Conservation (phyloP, 2,329 filamentous ascomycete species). For the Ophiobolus disseminans region DNA sequence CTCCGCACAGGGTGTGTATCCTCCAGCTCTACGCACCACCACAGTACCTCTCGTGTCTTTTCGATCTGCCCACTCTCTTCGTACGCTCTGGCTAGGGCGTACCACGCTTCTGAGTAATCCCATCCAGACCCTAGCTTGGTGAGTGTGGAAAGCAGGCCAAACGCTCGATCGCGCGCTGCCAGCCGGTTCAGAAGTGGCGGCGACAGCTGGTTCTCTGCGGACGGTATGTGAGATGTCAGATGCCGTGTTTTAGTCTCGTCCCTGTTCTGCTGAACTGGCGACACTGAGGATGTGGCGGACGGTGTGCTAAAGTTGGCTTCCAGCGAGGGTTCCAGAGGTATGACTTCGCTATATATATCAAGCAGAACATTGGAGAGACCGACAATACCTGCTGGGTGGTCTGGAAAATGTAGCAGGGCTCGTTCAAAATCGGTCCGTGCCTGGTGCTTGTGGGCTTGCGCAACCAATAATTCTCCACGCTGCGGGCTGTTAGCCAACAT, state of each 20-base stretch:
- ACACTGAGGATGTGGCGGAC: constrained; percentile 11
- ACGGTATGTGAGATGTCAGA: constrained; percentile 60
- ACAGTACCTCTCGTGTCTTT: constrained; percentile 89
- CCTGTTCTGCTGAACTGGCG: constrained; percentile 9
- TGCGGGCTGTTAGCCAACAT: constrained; percentile 43
- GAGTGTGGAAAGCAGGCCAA: constrained; percentile 78
- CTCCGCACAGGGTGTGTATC: constrained; percentile 79
- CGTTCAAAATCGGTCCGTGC: constrained; percentile 82
- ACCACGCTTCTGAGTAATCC: constrained; percentile 95
- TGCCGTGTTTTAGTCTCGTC: constrained; percentile 41
- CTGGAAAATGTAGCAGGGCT: constrained; percentile 77
- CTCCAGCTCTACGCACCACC: constrained; percentile 97
- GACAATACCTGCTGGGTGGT: constrained; percentile 82
- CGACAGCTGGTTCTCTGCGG: constrained; percentile 52
- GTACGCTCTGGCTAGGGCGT: constrained; percentile 82
- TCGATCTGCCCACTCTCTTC: constrained; percentile 85
- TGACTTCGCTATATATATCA: constrained; percentile 76
- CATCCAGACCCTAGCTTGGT: constrained; percentile 87
- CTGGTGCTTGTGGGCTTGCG: constrained; percentile 67
- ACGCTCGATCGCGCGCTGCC: constrained; percentile 88
- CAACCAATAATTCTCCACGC: constrained; percentile 71
- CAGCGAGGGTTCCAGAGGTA: constrained; percentile 65
- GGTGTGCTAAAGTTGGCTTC: constrained; percentile 20
- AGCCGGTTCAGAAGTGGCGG: constrained; percentile 80
- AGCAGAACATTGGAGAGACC: constrained; percentile 84